Evolutionary conservation across 1,284 basidiomycete genomes (phyloP).

Genomic region (Tilletia indica): DNA sequence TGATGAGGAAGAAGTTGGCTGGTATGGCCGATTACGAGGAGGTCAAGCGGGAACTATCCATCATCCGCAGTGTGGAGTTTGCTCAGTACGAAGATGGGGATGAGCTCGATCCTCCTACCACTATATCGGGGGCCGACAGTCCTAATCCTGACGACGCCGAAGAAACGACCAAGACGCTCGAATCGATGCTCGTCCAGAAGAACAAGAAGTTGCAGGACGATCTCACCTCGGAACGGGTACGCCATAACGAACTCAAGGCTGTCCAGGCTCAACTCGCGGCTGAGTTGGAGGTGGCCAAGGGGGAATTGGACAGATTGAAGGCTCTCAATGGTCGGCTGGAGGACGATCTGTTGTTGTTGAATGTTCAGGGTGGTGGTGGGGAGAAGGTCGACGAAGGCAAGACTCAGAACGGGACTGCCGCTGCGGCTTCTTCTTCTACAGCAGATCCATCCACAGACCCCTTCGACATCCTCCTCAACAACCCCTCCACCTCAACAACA

Average conservation of each 20-base stretch:
- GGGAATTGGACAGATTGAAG: slow-evolving; percentile 74
- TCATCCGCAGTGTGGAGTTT: slow-evolving; percentile 47
- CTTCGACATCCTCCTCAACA: slow-evolving; percentile 5
- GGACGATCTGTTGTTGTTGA: slow-evolving; percentile 78
- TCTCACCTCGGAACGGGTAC: slow-evolving; percentile 85
- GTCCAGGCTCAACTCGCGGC: slow-evolving; percentile 48
- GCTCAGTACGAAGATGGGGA: slow-evolving; percentile 59
- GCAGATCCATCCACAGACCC: slow-evolving; percentile 13
- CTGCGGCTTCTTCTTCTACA: background rate
- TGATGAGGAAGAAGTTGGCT: background rate
- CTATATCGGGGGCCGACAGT: background rate
- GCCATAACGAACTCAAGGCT: slow-evolving; percentile 28
- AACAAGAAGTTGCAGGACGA: slow-evolving; percentile 93
- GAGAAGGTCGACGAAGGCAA: slow-evolving; percentile 21
- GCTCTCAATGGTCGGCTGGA: slow-evolving; percentile 83
- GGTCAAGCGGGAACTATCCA: slow-evolving; percentile 62
- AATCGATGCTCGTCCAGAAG: slow-evolving; percentile 84
- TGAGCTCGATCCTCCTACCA: slow-evolving; percentile 56
- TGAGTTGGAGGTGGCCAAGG: slow-evolving; percentile 65
- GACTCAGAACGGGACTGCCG: background rate
- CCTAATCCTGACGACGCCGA: background rate
- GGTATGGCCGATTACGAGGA: slow-evolving; percentile 67
- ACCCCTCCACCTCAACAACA: slow-evolving; percentile 16
- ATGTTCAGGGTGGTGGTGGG: slow-evolving; percentile 59
- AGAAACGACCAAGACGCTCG: slow-evolving; percentile 76